A percentile compares a stretch with the other conserved stretches of the same genome.
Conservation (phyloP, 495 filamentous ascomycete species). For the Penicillium mononematosum region DNA sequence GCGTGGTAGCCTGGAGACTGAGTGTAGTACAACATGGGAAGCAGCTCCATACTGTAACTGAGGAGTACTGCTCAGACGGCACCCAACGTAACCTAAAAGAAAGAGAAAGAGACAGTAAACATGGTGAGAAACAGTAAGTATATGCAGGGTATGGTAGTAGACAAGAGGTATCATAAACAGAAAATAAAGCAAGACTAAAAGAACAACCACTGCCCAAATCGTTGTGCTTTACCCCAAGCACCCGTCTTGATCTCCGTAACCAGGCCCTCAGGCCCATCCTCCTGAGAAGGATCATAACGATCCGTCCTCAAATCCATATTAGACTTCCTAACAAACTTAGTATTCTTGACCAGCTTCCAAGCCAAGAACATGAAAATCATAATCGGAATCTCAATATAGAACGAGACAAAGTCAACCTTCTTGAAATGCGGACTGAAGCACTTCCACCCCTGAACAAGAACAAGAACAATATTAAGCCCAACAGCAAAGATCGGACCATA, state of each 20-base stretch:
- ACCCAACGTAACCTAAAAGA: background rate
- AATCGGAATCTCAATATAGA: slow-evolving; percentile 51
- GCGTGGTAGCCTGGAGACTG: background rate
- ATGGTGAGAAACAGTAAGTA: background rate
- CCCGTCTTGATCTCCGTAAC: slow-evolving; percentile 18
- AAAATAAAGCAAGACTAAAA: slow-evolving; percentile 14
- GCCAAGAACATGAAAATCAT: slow-evolving; percentile 52
- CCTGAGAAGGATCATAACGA: slow-evolving; percentile 40
- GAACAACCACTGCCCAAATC: slow-evolving; percentile 38
- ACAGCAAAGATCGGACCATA: slow-evolving; percentile 53
- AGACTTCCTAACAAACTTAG: slow-evolving; percentile 34
- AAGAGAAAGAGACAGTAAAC: background rate
- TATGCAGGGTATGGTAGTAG: slow-evolving; percentile 4
- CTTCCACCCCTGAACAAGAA: slow-evolving; percentile 61
- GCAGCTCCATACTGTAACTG: background rate
- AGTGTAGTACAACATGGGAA: background rate
- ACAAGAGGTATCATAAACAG: slow-evolving; percentile 10
- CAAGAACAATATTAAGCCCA: slow-evolving; percentile 52
- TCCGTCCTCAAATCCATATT: slow-evolving; percentile 56
- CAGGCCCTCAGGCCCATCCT: slow-evolving; percentile 3
- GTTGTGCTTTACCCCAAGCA: slow-evolving; percentile 23
- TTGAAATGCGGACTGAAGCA: slow-evolving; percentile 54
- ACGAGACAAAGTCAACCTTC: slow-evolving; percentile 51
- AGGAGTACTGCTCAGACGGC: background rate
- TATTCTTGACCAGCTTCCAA: slow-evolving; percentile 51